Evolutionary conservation across 768 basidiomycete species (phyloP), one percentile per base, ranked within the genome.

Genomic region (Russula earlei): DNA sequence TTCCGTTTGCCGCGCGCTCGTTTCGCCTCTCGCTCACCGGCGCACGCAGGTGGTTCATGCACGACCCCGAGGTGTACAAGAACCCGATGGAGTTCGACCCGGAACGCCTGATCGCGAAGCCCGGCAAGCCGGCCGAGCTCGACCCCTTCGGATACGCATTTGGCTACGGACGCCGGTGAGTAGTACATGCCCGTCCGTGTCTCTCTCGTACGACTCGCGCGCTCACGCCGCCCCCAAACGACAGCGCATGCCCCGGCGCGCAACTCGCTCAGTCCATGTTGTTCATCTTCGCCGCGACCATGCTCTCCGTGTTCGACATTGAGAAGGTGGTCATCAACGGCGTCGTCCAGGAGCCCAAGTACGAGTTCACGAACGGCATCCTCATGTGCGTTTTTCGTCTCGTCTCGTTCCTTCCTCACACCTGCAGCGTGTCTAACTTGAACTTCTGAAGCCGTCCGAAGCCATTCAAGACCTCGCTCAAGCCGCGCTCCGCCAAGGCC

Each of bases 1-100:
- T 8, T 6, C 9, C 10, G 10, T 5, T 3, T 14, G 34, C 14
- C 38, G 29, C n/a, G 17, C 10, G 25, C n/a, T 29, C n/a, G 17
- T 25, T 29, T 29, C n/a, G 27, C 29, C 44, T n/a, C 44, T 19
- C 14, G n/a, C 25, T 45, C 2, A 45, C 44, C 8, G n/a, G 49
- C 27, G 17, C 25, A 29, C 25, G 27, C 24, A 71, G 70, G 67
- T 52, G 49, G 25, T 63, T 71, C 40, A 29, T 67, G 38, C 68
- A 66, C 47, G 65, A 71, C 41, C 67, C 66, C 6, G 52, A 64
- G 7, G 56, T 62, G 10, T 69, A 67, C 59, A 58, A 57, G n/a
- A 59, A 65, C 25, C 68, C 68, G 11, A 57, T 58, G 54, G 52
- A 43, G 6, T 71, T 69, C 57, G 59, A 65, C 44, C 70, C 69